These are phyloP conservation scores for Erodium maritimum DNA, from an alignment of 345 rosid genomes.

Conservation along the genomic window DNA sequence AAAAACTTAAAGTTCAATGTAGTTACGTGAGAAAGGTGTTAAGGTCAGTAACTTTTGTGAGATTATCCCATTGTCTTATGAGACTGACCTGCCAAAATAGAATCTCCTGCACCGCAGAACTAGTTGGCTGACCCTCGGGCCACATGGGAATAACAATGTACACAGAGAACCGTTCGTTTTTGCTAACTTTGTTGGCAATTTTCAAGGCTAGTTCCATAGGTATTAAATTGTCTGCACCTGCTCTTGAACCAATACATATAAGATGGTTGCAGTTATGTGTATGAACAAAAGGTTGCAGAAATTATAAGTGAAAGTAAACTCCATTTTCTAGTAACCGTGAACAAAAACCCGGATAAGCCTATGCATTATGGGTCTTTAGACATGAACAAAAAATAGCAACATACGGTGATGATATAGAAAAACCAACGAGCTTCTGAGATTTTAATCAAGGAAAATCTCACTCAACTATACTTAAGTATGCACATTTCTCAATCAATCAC, in stretches of 20 bases:
- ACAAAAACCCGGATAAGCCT: not conserved
- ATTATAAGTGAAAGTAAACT: not conserved
- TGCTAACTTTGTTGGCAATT: constrained; percentile 42
- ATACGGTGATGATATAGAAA: too few species aligned
- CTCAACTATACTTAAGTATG: too few species aligned
- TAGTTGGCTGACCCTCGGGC: constrained; percentile 62
- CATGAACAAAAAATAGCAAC: not conserved
- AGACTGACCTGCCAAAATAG: constrained; percentile 57
- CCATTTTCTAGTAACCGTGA: not conserved
- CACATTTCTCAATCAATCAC: too few species aligned
- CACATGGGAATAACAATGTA: constrained; percentile 59
- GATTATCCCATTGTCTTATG: too few species aligned
- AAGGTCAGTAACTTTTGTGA: too few species aligned
- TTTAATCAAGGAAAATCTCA: too few species aligned
- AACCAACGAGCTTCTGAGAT: too few species aligned
- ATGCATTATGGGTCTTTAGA: not conserved
- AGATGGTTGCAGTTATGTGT: not conserved
- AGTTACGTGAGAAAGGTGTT: too few species aligned
- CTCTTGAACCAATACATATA: not conserved
- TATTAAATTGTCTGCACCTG: constrained; percentile 60
- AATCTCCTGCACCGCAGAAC: constrained; percentile 57
- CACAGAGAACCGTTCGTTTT: constrained; percentile 38
- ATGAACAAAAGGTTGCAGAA: not conserved
- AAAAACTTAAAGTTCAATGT: too few species aligned
- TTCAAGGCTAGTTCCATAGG: constrained; percentile 66